Conservation (phyloP, 768 basidiomycete species). For the Leccinum sublutescens region DNA sequence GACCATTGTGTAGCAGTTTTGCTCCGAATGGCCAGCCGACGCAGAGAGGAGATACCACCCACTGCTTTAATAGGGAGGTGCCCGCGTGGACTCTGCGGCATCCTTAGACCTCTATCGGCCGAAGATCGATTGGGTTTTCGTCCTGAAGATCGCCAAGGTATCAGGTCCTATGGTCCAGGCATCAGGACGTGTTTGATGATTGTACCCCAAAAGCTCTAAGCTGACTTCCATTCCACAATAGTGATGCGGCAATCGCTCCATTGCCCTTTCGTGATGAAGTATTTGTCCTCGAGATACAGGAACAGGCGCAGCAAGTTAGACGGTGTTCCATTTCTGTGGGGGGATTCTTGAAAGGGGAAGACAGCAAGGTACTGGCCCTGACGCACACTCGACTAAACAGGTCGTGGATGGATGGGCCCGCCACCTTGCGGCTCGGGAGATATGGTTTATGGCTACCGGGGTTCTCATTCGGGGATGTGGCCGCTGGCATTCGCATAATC, state of each 20-base stretch:
- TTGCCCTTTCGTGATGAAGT: conserved; percentile 2
- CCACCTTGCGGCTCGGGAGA: conserved; percentile 7
- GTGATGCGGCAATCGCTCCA: neutral
- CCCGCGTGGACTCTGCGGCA: neutral
- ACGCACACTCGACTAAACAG: conserved; percentile 7
- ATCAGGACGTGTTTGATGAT: neutral
- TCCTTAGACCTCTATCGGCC: conserved; percentile 2
- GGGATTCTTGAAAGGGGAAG: neutral
- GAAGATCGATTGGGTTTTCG: neutral
- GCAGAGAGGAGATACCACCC: neutral
- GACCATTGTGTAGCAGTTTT: conserved; percentile 27
- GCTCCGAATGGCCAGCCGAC: conserved; percentile 9
- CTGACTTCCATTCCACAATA: conserved; percentile 5
- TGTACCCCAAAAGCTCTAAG: neutral
- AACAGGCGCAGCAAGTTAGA: neutral
- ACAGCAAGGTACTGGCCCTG: conserved; percentile 4
- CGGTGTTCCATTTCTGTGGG: conserved; percentile 3
- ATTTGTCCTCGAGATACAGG: conserved; percentile 3
- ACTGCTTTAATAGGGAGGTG: conserved; percentile 10
- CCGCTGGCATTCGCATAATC: conserved; percentile 5
- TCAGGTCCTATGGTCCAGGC: neutral
- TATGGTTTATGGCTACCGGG: conserved; percentile 5
- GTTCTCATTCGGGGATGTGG: conserved; percentile 14
- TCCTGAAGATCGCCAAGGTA: neutral
- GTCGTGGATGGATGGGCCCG: conserved; percentile 1